Conservation (phyloP, 176 grass and related monocot genomes). For the Oryza longistaminata region DNA sequence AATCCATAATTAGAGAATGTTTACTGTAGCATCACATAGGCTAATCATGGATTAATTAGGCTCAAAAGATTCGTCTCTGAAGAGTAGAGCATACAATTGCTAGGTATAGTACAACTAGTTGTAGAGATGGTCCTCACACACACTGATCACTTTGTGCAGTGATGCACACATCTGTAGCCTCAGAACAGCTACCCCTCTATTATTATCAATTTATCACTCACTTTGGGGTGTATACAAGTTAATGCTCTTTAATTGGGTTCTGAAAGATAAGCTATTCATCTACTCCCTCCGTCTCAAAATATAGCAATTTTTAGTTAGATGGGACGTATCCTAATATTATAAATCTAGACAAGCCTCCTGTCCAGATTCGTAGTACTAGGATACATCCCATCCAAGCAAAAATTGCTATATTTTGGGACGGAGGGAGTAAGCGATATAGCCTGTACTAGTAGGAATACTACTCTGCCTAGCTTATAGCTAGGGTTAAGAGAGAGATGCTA, state of each 20-base stretch:
- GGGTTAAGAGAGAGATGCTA: too few species aligned
- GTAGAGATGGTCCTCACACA: background rate
- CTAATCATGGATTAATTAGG: too few species aligned
- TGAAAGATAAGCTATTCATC: slow-evolving; percentile 46
- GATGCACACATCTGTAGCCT: slow-evolving; percentile 13
- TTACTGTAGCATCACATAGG: too few species aligned
- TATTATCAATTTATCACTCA: slow-evolving; percentile 25
- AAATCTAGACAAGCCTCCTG: too few species aligned
- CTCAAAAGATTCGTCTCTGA: too few species aligned
- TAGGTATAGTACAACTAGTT: background rate
- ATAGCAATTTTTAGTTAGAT: too few species aligned
- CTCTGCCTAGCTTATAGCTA: background rate
- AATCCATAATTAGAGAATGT: too few species aligned
- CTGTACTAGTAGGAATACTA: background rate
- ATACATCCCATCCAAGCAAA: too few species aligned
- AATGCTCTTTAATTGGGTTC: slow-evolving; percentile 45
- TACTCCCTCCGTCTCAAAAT: background rate
- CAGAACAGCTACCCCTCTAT: slow-evolving; percentile 19
- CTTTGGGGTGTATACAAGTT: slow-evolving; percentile 38
- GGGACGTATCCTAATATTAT: too few species aligned
- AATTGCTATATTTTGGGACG: too few species aligned
- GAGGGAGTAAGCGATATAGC: too few species aligned
- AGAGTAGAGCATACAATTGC: background rate
- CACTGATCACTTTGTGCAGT: slow-evolving; percentile 6
- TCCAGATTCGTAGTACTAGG: too few species aligned